Evolutionary conservation across 2,329 filamentous ascomycete genomes (phyloP), one percentile per base, ranked within the genome.

Genomic region (Penicillium sclerotiorum): DNA sequence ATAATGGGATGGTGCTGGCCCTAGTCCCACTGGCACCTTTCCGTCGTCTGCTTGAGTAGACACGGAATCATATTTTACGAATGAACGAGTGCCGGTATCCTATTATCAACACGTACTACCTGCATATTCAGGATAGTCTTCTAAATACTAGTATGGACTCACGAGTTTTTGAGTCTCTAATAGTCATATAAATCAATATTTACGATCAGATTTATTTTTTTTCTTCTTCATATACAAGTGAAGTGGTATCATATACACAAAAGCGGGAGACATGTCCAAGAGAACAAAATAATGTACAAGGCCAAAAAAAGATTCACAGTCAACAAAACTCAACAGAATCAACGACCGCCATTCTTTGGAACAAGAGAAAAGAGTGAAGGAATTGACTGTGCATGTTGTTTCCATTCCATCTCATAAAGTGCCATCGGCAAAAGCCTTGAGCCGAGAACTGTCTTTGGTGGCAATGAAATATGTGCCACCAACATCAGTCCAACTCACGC

Each of bases 381-480:
- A 13, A n/a, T 6, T 21, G 7, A n/a, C 13, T 27, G 18, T 45
- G 12, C 13, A 9, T 27, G 23, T 37, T 35, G 3, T 36, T 20
- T 35, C 8, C 11, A 15, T 22, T 39, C 30, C 22, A 8, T 23
- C 20, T 66, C 50, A 70, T 35, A 60, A 47, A 58, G 68, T 66
- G 45, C 61, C 66, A 50, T 74, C 71, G 53, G 69, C 63, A 62
- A 83, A 83, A 4, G 68, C 67, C 56, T 77, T 73, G 61, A 81
- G 65, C 59, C 79, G 79, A 23, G 74, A 75, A 53, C 75, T 75
- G 61, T 90, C 90, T 72, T 90, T 89, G 11, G 83, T 91, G 49
- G 93, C 91, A 66, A 97, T 88, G 67, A 88, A 97, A 72, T 94
- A 99, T 48, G 85, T 83, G 22, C 93, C 93, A 21, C 86, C 86